Evolutionary conservation across 345 rosid species (phyloP).

Genomic region (Jatropha curcas): DNA sequence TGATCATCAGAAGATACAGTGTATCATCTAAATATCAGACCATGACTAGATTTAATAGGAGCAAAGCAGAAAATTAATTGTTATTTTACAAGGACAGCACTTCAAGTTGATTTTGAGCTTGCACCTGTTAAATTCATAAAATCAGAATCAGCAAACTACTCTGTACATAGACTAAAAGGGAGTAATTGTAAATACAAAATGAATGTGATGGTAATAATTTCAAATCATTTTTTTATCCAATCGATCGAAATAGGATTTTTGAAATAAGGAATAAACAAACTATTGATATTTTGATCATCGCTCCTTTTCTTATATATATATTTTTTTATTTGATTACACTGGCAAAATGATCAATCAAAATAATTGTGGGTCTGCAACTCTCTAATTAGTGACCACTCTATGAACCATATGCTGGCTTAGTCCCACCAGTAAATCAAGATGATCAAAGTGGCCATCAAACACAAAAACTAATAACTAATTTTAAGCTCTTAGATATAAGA

Average conservation of each 20-base stretch:
- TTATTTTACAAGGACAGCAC: conserved; percentile 10
- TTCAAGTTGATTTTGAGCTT: conserved; percentile 23
- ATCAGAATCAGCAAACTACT: neutral
- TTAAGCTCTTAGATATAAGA: neutral
- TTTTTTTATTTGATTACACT: neutral
- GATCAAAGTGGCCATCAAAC: neutral
- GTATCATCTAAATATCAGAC: neutral
- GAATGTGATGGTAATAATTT: too few relatives aligned
- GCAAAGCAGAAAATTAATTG: neutral
- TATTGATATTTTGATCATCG: too few relatives aligned
- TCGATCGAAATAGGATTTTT: too few relatives aligned
- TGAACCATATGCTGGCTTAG: neutral
- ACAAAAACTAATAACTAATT: neutral
- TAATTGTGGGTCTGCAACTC: neutral
- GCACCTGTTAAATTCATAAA: conserved; percentile 23
- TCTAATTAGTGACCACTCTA: neutral
- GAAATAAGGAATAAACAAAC: too few relatives aligned
- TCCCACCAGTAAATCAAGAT: neutral
- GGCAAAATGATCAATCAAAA: neutral
- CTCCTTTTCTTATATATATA: too few relatives aligned
- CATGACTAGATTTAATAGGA: neutral
- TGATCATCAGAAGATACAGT: neutral
- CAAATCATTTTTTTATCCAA: too few relatives aligned
- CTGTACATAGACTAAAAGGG: neutral
- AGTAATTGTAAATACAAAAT: too few relatives aligned